Evolutionary conservation across 106 monocot genomes (phyloP).

Genomic region (Gastrodia elata): DNA sequence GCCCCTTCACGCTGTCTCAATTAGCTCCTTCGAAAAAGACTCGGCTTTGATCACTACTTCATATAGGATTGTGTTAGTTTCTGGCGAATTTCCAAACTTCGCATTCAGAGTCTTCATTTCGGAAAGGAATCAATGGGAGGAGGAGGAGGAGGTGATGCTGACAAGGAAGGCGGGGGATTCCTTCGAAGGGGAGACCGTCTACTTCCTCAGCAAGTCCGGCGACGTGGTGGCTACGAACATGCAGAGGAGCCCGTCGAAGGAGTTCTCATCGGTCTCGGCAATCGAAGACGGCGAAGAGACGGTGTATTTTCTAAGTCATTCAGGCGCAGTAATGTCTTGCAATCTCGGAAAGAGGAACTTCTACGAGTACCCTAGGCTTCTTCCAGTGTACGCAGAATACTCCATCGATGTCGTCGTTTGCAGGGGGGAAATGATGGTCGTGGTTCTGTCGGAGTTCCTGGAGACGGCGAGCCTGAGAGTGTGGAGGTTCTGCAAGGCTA

Average conservation of each 20-base stretch:
- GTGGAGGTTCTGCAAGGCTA: constrained; percentile 41
- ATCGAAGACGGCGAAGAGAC: constrained; percentile 43
- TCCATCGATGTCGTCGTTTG: constrained; percentile 62
- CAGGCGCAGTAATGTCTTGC: constrained; percentile 50
- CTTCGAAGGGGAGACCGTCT: constrained; percentile 34
- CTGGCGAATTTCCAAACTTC: constrained; percentile 40
- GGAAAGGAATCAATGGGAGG: constrained; percentile 25
- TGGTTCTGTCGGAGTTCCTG: constrained; percentile 58
- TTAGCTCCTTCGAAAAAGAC: constrained; percentile 23
- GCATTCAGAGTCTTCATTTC: constrained; percentile 37
- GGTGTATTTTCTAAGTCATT: constrained; percentile 54
- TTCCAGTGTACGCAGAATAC: constrained; percentile 52
- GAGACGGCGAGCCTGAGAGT: constrained; percentile 63
- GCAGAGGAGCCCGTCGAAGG: constrained; percentile 64
- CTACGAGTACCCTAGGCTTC: constrained; percentile 43
- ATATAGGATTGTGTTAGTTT: constrained; percentile 43
- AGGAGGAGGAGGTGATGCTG: constrained; percentile 21
- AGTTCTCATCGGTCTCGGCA: constrained; percentile 55
- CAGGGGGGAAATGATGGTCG: constrained; percentile 41
- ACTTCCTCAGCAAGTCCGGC: constrained; percentile 73
- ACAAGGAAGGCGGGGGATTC: constrained; percentile 11
- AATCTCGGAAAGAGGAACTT: constrained; percentile 31
- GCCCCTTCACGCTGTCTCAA: constrained; percentile 58
- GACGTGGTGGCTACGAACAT: constrained; percentile 67
- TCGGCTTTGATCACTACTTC: background rate